These are phyloP conservation scores for Lasiodiplodia sp. DNA, from an alignment of 2,329 filamentous ascomycete genomes.

Conservation along the genomic window DNA sequence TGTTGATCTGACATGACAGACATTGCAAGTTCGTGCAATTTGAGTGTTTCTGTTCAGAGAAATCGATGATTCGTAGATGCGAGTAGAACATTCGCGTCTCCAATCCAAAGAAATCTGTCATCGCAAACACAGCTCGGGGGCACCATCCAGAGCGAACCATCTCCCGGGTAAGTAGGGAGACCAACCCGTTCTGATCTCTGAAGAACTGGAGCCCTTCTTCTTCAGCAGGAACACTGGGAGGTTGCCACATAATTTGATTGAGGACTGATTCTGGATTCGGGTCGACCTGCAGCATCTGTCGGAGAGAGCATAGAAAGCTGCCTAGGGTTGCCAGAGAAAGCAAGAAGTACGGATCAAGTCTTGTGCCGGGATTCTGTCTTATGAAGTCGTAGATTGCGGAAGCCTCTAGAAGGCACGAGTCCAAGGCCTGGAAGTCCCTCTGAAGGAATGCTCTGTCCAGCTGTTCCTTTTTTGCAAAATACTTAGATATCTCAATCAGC, in stretches of 20 bases:
- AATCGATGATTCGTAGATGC: neutral
- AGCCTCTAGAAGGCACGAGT: neutral
- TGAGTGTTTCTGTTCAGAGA: neutral
- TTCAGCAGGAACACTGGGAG: neutral
- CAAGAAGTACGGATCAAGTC: neutral
- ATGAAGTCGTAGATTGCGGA: neutral
- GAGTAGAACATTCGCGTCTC: neutral
- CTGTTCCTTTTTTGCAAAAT: neutral
- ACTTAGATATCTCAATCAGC: neutral
- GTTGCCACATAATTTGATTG: neutral
- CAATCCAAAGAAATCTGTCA: neutral
- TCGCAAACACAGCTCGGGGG: neutral
- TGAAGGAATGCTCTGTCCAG: neutral
- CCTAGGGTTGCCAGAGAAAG: neutral
- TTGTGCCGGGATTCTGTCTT: neutral
- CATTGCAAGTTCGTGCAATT: neutral
- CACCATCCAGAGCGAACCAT: neutral
- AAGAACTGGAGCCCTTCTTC: neutral
- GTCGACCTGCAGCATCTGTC: neutral
- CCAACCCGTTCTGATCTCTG: neutral
- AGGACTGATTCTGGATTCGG: neutral
- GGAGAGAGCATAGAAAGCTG: neutral
- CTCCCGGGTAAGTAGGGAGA: neutral
- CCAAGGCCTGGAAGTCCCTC: neutral
- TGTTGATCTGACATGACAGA: neutral